A percentile compares a stretch with the other conserved stretches of the same genome.
Evolutionary conservation across 352 stramenopile species (phyloP).

Genomic region (Lagenidium sp.): DNA sequence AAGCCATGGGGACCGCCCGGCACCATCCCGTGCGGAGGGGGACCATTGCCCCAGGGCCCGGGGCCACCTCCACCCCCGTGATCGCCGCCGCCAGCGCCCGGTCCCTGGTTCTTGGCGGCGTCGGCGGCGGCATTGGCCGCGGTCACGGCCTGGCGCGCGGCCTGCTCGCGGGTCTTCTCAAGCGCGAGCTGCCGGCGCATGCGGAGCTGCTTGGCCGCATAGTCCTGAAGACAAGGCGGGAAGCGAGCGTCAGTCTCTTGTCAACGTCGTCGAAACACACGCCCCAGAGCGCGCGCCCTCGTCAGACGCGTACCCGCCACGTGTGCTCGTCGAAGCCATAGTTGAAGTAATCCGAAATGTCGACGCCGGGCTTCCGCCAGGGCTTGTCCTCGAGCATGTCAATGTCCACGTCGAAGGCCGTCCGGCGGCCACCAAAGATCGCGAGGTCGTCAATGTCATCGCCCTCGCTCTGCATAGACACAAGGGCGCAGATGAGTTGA

Average conservation of each 20-base stretch:
- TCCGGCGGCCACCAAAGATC: slow-evolving; percentile 75
- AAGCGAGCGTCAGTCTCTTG: too few relatives aligned
- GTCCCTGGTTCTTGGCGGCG: slow-evolving; percentile 4
- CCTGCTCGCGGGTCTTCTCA: slow-evolving; percentile 73
- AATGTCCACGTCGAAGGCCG: slow-evolving; percentile 89
- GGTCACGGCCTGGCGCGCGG: slow-evolving; percentile 60
- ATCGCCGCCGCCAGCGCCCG: slow-evolving; percentile 2
- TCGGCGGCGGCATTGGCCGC: slow-evolving; percentile 20
- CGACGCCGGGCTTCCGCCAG: slow-evolving; percentile 86
- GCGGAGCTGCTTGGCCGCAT: slow-evolving; percentile 67
- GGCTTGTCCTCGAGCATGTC: slow-evolving; percentile 88
- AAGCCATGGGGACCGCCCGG: slow-evolving; percentile 26
- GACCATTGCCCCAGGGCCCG: slow-evolving; percentile 12
- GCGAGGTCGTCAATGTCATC: slow-evolving; percentile 57
- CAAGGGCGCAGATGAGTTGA: too few relatives aligned
- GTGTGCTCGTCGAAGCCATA: slow-evolving; percentile 90
- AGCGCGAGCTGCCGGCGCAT: slow-evolving; percentile 58
- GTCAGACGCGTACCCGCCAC: slow-evolving; percentile 52
- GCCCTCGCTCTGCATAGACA: slow-evolving; percentile 10
- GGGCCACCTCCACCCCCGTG: slow-evolving; percentile 19
- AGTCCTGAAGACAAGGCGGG: slow-evolving; percentile 68
- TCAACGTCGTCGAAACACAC: too few relatives aligned
- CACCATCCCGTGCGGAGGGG: slow-evolving; percentile 8
- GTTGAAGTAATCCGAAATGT: slow-evolving; percentile 93
- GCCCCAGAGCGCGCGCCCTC: too few relatives aligned